Evolutionary conservation across 2,329 filamentous ascomycete species (phyloP), one percentile per base, ranked within the genome.

Genomic region (Cryphonectria naterciae): DNA sequence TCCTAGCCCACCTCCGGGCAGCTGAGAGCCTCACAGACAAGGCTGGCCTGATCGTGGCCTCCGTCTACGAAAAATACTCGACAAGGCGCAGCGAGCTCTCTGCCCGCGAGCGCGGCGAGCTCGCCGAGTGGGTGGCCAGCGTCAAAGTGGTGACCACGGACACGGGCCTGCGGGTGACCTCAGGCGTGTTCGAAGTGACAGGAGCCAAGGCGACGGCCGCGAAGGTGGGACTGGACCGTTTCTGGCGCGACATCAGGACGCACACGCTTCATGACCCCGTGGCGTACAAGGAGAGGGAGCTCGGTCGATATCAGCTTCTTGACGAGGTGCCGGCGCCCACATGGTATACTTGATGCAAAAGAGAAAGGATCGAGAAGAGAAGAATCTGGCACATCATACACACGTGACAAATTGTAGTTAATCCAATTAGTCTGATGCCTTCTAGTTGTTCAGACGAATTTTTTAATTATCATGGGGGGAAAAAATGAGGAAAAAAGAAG

Each of bases 221-320:
- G 68, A 90, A 86, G 74, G 85, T 89, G 0, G 88, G 88, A 0
- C 78, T 92, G 70, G 90, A 91, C 80, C 81, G 89, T 1, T 92
- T 89, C 78, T 92, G 88, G 88, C 83, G 89, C 62, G 89, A 92
- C 75, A 80, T 91, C n/a, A 79, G 90, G 6, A 91, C 89, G 5
- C 90, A 92, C 78, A 87, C 85, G 0, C 77, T 92, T 75, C 89
- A 92, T 79, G 90, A 92, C 77, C 89, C 89, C 0, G 88, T 92
- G 39, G 87, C 89, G 35, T 91, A 91, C 75, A 91, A 91, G 83
- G 89, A 90, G 70, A 79, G 86, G 3, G 89, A 92, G 78, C 75
- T 91, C 67, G 89, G 89, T 0, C 79, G 86, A 32, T 91, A 84
- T 76, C 81, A 85, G 54, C 75, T 92, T 68, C 75, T 91, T 65